Conservation (phyloP, 2,329 filamentous ascomycete genomes). For the Tolypocladium inflatum region DNA sequence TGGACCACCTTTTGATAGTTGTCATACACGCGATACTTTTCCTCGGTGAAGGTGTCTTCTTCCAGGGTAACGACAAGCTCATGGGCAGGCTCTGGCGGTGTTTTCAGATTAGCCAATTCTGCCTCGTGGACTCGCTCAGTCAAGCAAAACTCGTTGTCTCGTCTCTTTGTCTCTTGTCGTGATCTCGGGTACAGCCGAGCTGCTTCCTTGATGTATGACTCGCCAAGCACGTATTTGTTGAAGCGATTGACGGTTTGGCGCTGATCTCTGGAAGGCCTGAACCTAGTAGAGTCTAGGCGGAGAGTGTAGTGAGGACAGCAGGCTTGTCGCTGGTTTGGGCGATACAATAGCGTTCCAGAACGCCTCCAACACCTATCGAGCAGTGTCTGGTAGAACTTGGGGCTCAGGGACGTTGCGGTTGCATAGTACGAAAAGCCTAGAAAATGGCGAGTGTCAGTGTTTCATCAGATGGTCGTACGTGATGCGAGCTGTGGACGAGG, state of each 20-base stretch:
- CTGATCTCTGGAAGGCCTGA: conserved; percentile 62
- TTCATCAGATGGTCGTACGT: conserved; percentile 8
- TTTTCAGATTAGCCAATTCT: conserved; percentile 45
- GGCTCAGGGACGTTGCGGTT: conserved; percentile 48
- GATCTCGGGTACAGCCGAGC: conserved; percentile 56
- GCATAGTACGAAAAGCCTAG: conserved; percentile 67
- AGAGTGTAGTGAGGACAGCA: conserved; percentile 93
- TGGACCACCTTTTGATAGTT: conserved; percentile 72
- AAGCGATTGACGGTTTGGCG: conserved; percentile 69
- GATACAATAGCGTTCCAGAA: conserved; percentile 62
- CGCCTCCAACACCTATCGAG: conserved; percentile 72
- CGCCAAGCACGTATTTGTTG: conserved; percentile 61
- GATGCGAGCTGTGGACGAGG: neutral
- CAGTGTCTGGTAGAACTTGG: conserved; percentile 60
- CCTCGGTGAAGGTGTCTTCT: conserved; percentile 58
- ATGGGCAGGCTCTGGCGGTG: conserved; percentile 56
- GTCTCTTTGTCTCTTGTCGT: conserved; percentile 53
- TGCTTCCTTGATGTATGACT: conserved; percentile 54
- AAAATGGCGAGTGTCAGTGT: conserved; percentile 11
- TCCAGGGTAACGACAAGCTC: conserved; percentile 62
- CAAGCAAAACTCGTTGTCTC: conserved; percentile 60
- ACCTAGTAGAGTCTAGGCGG: conserved; percentile 55
- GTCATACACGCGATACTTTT: conserved; percentile 64
- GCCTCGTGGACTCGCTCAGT: conserved; percentile 58
- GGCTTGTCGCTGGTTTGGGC: conserved; percentile 66